A percentile compares a stretch with the other conserved stretches of the same genome.
phyloP scores from a whole-genome alignment of 805 yeast species.

The Wickerhamomyces silvicola region DNA sequence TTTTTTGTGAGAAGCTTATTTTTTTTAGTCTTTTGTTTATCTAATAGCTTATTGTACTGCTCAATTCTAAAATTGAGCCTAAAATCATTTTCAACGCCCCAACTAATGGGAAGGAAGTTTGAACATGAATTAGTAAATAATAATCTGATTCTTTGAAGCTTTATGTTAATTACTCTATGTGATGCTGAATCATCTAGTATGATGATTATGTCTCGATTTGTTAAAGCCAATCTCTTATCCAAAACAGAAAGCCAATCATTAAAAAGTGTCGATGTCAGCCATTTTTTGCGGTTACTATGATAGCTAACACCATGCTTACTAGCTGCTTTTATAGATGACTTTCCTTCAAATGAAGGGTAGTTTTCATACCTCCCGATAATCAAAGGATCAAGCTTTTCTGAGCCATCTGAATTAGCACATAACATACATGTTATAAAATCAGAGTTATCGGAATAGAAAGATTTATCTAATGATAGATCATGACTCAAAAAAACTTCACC shows the following conservation, averaged over 20 bases:
- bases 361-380: slow-evolving; percentile 54
- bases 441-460: slow-evolving; percentile 36
- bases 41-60: slow-evolving; percentile 39
- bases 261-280: slow-evolving; percentile 58
- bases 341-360: slow-evolving; percentile 34
- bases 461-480: slow-evolving; percentile 53
- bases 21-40: slow-evolving; percentile 16
- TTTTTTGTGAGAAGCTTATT: slow-evolving; percentile 22
- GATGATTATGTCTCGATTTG: slow-evolving; percentile 45
- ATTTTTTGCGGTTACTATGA: slow-evolving; percentile 53
- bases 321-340: slow-evolving; percentile 38
- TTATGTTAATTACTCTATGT: slow-evolving; percentile 51
- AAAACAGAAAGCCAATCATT: slow-evolving; percentile 55
- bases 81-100: slow-evolving; percentile 60
- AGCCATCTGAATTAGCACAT: slow-evolving; percentile 56
- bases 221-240: slow-evolving; percentile 48
- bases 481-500: slow-evolving; percentile 58
- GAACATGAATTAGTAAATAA: slow-evolving; percentile 33
- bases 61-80: slow-evolving; percentile 50
- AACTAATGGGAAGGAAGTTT: slow-evolving; percentile 50
- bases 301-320: slow-evolving; percentile 46
- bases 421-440: slow-evolving; percentile 49
- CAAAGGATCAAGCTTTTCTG: slow-evolving; percentile 54
- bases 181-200: slow-evolving; percentile 57
- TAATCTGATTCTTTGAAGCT: slow-evolving; percentile 35